Conservation (phyloP, 257 asterid species). For the Petunia axillaris region DNA sequence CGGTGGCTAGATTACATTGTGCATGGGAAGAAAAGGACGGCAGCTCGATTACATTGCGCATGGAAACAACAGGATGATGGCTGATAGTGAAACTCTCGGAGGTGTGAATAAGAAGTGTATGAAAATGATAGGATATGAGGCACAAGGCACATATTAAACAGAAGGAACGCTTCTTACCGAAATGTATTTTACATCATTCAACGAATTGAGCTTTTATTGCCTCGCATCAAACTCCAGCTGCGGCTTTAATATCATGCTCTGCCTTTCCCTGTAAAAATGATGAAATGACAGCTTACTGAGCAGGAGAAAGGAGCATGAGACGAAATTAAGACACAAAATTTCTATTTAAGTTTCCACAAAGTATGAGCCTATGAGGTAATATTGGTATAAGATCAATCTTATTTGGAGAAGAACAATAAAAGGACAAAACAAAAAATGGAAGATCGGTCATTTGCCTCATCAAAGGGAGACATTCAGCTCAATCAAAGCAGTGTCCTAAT, state of each 20-base stretch:
- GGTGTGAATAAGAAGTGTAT: not conserved
- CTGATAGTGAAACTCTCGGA: not conserved
- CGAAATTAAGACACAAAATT: not conserved
- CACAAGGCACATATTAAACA: not conserved
- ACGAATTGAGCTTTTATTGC: conserved; percentile 21
- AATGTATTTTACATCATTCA: not conserved
- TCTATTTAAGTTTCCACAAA: not conserved
- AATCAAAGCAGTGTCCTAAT: not conserved
- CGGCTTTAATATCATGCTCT: conserved; percentile 55
- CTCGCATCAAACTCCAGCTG: conserved; percentile 57
- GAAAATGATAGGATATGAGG: not conserved
- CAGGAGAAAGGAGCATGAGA: not conserved
- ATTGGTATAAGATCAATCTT: not conserved
- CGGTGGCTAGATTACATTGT: not conserved
- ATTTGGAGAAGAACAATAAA: not conserved
- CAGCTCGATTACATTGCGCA: not conserved
- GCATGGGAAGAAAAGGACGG: not conserved
- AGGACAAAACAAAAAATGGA: not conserved
- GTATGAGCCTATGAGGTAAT: not conserved
- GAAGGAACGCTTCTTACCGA: conserved; percentile 35
- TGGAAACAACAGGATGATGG: not conserved
- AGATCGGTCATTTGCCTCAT: conserved; percentile 3
- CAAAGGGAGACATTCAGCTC: not conserved
- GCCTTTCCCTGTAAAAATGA: conserved; percentile 52
- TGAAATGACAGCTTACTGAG: not conserved